A percentile compares a stretch with the other conserved stretches of the same genome.
These are phyloP conservation scores for Fusarium poae DNA, from an alignment of 2,329 filamentous ascomycete species.

Conservation along the genomic window DNA sequence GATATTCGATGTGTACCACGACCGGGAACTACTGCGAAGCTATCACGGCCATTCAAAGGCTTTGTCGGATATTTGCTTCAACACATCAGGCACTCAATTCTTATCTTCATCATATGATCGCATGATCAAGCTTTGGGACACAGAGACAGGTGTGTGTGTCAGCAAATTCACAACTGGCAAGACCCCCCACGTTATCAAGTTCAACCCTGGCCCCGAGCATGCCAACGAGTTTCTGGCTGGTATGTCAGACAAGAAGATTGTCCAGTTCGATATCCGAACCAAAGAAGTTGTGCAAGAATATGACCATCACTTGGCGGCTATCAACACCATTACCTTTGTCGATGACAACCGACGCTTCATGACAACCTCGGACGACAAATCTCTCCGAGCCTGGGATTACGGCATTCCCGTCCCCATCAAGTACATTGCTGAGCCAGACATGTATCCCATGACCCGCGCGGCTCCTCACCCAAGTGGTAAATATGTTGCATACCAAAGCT, in stretches of 20 bases:
- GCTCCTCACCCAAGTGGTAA: slow-evolving; percentile 89
- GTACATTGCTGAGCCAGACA: slow-evolving; percentile 96
- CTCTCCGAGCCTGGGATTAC: slow-evolving; percentile 96
- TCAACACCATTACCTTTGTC: slow-evolving; percentile 98
- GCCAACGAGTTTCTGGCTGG: slow-evolving; percentile 93
- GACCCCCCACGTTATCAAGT: slow-evolving; percentile 93
- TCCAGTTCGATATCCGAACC: slow-evolving; percentile 92
- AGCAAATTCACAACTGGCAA: slow-evolving; percentile 93
- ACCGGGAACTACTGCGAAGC: slow-evolving; percentile 88
- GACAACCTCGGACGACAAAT: slow-evolving; percentile 97
- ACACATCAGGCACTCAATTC: slow-evolving; percentile 84
- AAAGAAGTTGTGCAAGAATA: slow-evolving; percentile 94
- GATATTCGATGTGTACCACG: slow-evolving; percentile 94
- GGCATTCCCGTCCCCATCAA: slow-evolving; percentile 98
- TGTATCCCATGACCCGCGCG: slow-evolving; percentile 94
- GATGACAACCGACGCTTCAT: slow-evolving; percentile 96
- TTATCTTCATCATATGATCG: slow-evolving; percentile 93
- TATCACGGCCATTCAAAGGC: slow-evolving; percentile 92
- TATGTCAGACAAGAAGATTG: slow-evolving; percentile 99
- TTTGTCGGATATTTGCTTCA: slow-evolving; percentile 91
- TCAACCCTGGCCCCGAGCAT: slow-evolving; percentile 84
- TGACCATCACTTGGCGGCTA: slow-evolving; percentile 95
- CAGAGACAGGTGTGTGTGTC: slow-evolving; percentile 90
- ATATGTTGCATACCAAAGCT: slow-evolving; percentile 92
- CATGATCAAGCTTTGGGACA: slow-evolving; percentile 98